These are phyloP conservation scores for Ampelocalamus luodianensis DNA, from an alignment of 176 grass and related monocot species.

Conservation along the genomic window DNA sequence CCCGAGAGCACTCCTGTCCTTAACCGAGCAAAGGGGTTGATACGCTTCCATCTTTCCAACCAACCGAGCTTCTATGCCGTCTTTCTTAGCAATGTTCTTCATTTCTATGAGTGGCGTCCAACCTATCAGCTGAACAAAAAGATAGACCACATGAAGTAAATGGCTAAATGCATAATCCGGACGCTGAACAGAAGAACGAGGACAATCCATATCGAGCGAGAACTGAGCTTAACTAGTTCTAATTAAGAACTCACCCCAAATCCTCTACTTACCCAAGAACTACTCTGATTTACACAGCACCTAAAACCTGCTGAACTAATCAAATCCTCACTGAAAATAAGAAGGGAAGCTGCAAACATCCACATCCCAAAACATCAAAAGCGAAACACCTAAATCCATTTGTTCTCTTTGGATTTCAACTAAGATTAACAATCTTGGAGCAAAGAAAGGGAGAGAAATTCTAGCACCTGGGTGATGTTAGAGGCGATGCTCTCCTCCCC, in stretches of 20 bases:
- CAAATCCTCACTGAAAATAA: not conserved
- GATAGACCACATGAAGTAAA: not conserved
- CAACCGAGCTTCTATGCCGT: conserved; percentile 50
- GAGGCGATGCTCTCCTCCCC: conserved; percentile 34
- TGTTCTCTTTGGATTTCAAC: not conserved
- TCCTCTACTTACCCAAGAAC: not conserved
- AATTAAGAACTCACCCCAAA: conserved; percentile 7
- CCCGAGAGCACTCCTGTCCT: conserved; percentile 69
- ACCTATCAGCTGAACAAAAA: conserved; percentile 66
- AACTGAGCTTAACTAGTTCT: not conserved
- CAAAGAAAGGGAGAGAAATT: not conserved
- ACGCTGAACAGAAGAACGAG: no score
- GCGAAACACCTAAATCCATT: no score
- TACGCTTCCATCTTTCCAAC: conserved; percentile 76
- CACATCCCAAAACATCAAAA: not conserved
- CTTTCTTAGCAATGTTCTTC: conserved; percentile 57
- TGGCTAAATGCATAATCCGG: no score
- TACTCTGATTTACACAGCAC: not conserved
- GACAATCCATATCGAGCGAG: not conserved
- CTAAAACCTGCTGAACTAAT: not conserved
- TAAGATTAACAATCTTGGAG: not conserved
- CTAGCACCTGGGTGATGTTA: conserved; percentile 38
- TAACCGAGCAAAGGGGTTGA: conserved; percentile 80
- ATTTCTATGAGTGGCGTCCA: conserved; percentile 77
- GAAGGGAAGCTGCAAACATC: not conserved